Base-by-base conservation (phyloP, 2,329 filamentous ascomycete genomes). In the Colletotrichum sp. region DNA sequence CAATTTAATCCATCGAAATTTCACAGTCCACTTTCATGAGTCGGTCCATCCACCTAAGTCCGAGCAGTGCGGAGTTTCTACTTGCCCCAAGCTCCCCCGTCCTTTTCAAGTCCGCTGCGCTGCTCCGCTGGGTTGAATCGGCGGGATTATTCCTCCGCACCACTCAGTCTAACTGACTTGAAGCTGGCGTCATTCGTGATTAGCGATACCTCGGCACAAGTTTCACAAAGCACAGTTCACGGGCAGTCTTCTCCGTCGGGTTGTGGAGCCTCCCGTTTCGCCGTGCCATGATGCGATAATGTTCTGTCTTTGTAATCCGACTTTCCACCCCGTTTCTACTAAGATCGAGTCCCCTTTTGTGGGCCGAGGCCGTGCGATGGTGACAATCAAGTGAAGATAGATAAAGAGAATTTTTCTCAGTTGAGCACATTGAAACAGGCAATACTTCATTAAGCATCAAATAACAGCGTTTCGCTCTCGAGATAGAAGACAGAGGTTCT, bases 161-260 rank as follows among this genome's bases (percentile, higher is more conserved):
- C 18, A 26, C 16, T n/a, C 10, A 66, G 21, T 8, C 30, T 18
- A 67, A 52, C 68, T 30, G 28, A 36, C 28, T 21, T 30, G 15
- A 55, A 36, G 26, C 39, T 18, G 30, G 57, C 18, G 26, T 26
- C 8, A 28, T 36, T 21, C 55, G 15, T 15, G 34, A 36, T n/a
- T 6, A 61, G 59, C 36, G 30, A 59, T 71, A 55, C 72, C 72
- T 75, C 61, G 68, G 68, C 68, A 63, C 9, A 43, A 43, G 26
- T 13, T 30, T 43, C 30, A 34, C 21, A 59, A 43, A 30, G 18
- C 26, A 24, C 43, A 24, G 21, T 60, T 15, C 48, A 48, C 72
- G 67, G 67, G 7, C n/a, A 48, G 28, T 65, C 36, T 48, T 71
- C 21, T 60, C 26, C 32, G 52, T 43, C 67, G 55, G 34, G 26